Conservation (phyloP, 345 rosid species). For the Lumnitzera racemosa region DNA sequence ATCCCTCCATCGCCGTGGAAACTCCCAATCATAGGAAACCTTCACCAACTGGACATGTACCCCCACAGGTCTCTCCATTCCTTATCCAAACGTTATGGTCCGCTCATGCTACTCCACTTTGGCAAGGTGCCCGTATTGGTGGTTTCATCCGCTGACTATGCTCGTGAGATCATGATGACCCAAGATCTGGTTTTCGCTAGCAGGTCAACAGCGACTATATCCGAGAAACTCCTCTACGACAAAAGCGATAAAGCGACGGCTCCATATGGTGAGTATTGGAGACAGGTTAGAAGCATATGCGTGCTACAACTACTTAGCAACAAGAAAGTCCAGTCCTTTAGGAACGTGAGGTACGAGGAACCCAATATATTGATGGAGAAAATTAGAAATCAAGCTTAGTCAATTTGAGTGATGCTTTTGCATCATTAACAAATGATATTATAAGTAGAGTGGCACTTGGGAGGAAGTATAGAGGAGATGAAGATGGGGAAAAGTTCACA, state of each 20-base stretch:
- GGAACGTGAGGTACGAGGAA: conserved; percentile 38
- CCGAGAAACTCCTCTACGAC: conserved; percentile 24
- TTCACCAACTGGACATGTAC: conserved; percentile 36
- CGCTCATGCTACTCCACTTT: conserved; percentile 48
- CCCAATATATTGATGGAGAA: conserved; percentile 16
- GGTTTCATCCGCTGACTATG: conserved; percentile 44
- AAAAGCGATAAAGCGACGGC: conserved; percentile 30
- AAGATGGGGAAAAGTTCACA: conserved; percentile 21
- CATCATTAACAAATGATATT: conserved; percentile 27
- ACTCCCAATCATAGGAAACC: conserved; percentile 56
- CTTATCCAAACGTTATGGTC: conserved; percentile 39
- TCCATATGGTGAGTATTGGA: conserved; percentile 69
- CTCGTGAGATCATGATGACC: conserved; percentile 42
- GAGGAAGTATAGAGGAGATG: conserved; percentile 33
- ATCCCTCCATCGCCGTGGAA: conserved; percentile 42
- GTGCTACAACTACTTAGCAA: conserved; percentile 40
- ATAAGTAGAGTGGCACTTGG: conserved; percentile 42
- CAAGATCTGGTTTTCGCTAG: conserved; percentile 43
- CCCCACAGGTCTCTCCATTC: conserved; percentile 38
- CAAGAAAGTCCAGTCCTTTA: conserved; percentile 37
- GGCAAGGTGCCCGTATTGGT: conserved; percentile 39
- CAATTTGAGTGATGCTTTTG: conserved; percentile 30
- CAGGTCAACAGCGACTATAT: conserved; percentile 23
- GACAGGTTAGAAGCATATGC: conserved; percentile 46
- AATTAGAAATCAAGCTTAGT: conserved; percentile 17